Conservation (phyloP, 192 early-diverging fungal species). For the Gaertneriomyces sp. region DNA sequence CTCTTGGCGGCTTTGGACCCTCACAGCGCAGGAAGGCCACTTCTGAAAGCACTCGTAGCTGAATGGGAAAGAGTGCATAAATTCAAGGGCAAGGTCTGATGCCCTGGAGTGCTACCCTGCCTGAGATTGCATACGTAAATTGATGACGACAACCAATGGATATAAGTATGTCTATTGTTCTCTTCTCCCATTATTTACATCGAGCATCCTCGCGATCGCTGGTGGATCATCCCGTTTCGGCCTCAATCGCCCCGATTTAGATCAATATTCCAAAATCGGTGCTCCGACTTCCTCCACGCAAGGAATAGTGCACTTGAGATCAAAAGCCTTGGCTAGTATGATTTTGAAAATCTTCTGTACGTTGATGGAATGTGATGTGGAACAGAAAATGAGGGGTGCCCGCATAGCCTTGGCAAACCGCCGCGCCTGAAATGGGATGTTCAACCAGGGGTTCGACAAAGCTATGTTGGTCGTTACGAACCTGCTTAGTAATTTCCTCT, state of each 20-base stretch:
- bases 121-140: background rate
- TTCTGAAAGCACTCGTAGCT: slow-evolving; percentile 37
- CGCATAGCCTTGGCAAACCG: slow-evolving; percentile 91
- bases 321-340: slow-evolving; percentile 87
- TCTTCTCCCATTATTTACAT: no score
- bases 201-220: no score
- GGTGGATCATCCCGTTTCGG: no score
- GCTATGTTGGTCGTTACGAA: slow-evolving; percentile 14
- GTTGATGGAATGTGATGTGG: slow-evolving; percentile 89
- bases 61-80: slow-evolving; percentile 37
- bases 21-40: slow-evolving; percentile 20
- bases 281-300: slow-evolving; percentile 87
- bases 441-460: background rate
- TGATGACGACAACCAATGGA: background rate
- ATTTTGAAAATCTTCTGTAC: slow-evolving; percentile 98
- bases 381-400: slow-evolving; percentile 91
- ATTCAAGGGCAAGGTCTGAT: slow-evolving; percentile 29
- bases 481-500: slow-evolving; percentile 89
- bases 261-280: slow-evolving; percentile 83
- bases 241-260: no score
- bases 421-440: slow-evolving; percentile 55
- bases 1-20: slow-evolving; percentile 60
- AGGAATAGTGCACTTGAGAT: slow-evolving; percentile 88
- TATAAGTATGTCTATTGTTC: no score
- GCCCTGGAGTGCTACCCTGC: background rate